A percentile compares a stretch with the other conserved stretches of the same genome.
These are phyloP conservation scores for Didymosphaeria variabile DNA, from an alignment of 2,329 filamentous ascomycete species.

Conservation along the genomic window DNA sequence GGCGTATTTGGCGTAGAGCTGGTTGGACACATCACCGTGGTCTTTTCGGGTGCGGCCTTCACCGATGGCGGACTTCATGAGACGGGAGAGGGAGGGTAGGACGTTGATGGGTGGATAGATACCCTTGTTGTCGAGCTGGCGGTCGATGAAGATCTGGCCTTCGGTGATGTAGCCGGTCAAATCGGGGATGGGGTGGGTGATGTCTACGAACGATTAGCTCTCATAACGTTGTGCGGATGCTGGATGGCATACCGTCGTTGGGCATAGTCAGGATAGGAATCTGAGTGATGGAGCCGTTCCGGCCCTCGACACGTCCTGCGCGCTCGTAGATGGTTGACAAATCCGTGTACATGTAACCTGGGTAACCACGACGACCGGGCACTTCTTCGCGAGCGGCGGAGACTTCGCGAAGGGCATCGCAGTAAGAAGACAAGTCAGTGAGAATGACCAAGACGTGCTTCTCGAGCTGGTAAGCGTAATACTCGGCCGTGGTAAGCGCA, in stretches of 20 bases:
- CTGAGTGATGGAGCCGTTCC: slow-evolving; percentile 98
- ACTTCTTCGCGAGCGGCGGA: slow-evolving; percentile 98
- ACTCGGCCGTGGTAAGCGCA: slow-evolving; percentile 96
- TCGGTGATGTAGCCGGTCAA: slow-evolving; percentile 99
- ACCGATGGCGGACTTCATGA: slow-evolving; percentile 99
- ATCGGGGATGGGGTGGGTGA: slow-evolving; percentile 98
- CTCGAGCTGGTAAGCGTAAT: slow-evolving; percentile 99
- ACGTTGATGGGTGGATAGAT: slow-evolving; percentile 99
- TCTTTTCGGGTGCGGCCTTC: slow-evolving; percentile 97
- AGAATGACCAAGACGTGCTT: slow-evolving; percentile 99
- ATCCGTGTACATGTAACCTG: slow-evolving; percentile 99
- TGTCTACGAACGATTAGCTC: slow-evolving; percentile 65
- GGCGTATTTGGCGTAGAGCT: slow-evolving; percentile 99
- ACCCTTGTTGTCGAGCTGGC: slow-evolving; percentile 92
- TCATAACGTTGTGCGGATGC: not conserved
- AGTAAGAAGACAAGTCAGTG: slow-evolving; percentile 97
- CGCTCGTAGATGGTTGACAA: slow-evolving; percentile 99
- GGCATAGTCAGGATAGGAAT: slow-evolving; percentile 99
- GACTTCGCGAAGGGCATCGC: slow-evolving; percentile 97
- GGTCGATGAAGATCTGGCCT: slow-evolving; percentile 97
- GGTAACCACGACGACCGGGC: slow-evolving; percentile 97
- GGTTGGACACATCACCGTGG: slow-evolving; percentile 98
- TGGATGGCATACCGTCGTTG: slow-evolving; percentile 76
- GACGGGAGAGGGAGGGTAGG: slow-evolving; percentile 93
- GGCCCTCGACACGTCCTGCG: slow-evolving; percentile 94